Base-by-base conservation (phyloP, 176 grass and related monocot genomes). In the Cenchrus fungigraminus region DNA sequence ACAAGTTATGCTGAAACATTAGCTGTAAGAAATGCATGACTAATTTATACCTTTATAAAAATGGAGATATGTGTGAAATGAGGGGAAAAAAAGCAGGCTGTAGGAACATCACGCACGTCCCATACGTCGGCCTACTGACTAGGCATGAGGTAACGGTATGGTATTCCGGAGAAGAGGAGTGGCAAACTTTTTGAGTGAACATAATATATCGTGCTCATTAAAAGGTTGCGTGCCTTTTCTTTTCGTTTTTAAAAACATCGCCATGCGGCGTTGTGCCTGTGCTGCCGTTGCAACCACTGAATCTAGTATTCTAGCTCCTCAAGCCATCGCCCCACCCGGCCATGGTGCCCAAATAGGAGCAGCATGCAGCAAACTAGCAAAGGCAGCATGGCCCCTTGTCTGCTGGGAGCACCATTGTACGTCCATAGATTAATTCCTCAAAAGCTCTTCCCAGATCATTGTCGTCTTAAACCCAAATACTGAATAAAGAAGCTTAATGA, bases 221-320 rank as follows among this genome's bases (percentile, higher is more conserved):
- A 45, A 17, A 19, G 34, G 3, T 12, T 47, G 67, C 68, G 68
- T 47, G 68, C 0, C 11, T 8, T 55, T 55, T 55, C 0, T 16
- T 0, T 44, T 1, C 6, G 4, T 3, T 3, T 14, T 22, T 47
- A 3, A 43, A 8, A 69, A 45, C 45, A 20, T 4, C 25, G 43
- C 19, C 43, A 47, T 47, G 68, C 68, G 68, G 68, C 68, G 68
- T 49, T 25, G 43, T 71, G 68, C 68, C 68, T 46, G 68, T 70
- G 22, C 31, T 66, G 31, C 64, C 4, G 37, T 69, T 69, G 66
- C 66, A 69, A 69, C 16, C 45, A 64, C 68, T 56, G 40, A 73
- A 73, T 86, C 68, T 64, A 73, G 68, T 77, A 76, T 52, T 34
- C 84, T 79, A 79, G 58, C 44, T 53, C 19, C 66, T 69, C 66